Base-by-base conservation (phyloP, 2,329 filamentous ascomycete genomes). In the Botrytis byssoidea region DNA sequence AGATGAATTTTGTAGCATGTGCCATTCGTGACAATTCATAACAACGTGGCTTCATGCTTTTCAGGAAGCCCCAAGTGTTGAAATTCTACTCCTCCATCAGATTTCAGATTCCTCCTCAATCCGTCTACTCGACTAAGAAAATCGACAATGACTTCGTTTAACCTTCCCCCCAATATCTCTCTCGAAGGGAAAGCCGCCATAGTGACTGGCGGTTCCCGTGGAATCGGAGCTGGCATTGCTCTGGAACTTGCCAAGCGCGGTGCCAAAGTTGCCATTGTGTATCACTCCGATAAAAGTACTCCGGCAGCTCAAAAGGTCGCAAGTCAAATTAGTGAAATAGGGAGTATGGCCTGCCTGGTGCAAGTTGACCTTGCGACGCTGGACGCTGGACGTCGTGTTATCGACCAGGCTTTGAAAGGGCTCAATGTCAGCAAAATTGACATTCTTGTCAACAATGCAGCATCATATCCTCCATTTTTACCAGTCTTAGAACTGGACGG, bases 221-320 rank as follows among this genome's bases (percentile, higher is more conserved):
- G 88, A 74, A 89, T 90, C 76, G 89, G 88, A 51, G 84, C 85
- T 68, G 87, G 87, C 73, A 87, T 88, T 70, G 88, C 87, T 75
- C 84, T 87, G 73, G 85, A 87, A 76, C 85, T 89, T 59, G 87
- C 86, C 79, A 83, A 83, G 75, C 85, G 85, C 72, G 88, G 88
- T 46, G 86, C 86, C 77, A 85, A 82, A 74, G 85, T 90, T 64
- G 83, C 89, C 64, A 83, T 90, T 76, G 89, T 89, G 81, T 89
- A 90, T 82, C 79, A 82, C 55, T 83, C 82, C 51, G 51, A 57
- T 57, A 57, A 57, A 14, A 84, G 88, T 78, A 74, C 80, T 9
- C n/a, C 46, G 25, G 37, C n/a, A 64, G 76, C 78, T 4, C 80
- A 84, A 0, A 86, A 88, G 3, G 82, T 87, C 12, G 80, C 81